phyloP scores from a whole-genome alignment of 2,329 filamentous ascomycete genomes.

The Exophiala mesophila region DNA sequence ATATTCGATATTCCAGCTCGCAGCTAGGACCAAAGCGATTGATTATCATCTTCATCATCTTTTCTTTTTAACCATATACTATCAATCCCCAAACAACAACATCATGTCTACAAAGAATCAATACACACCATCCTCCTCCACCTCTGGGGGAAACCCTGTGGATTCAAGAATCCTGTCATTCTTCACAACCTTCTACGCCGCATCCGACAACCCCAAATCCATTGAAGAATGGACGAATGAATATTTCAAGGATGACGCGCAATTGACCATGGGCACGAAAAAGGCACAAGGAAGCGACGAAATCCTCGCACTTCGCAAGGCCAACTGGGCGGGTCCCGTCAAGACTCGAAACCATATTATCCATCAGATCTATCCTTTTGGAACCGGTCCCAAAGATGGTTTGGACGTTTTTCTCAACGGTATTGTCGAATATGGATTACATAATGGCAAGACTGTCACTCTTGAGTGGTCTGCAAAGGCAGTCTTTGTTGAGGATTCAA shows the following conservation, averaged over 20 bases:
- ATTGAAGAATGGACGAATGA: conserved; percentile 46
- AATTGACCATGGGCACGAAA: conserved; percentile 50
- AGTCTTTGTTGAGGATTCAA: conserved; percentile 24
- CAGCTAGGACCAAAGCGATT: no score
- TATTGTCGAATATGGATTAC: conserved; percentile 49
- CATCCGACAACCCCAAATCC: conserved; percentile 37
- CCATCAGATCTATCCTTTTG: conserved; percentile 48
- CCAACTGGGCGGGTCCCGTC: conserved; percentile 50
- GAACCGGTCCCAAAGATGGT: conserved; percentile 21
- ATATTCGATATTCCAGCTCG: no score
- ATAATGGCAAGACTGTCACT: conserved; percentile 43
- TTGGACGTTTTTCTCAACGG: conserved; percentile 53
- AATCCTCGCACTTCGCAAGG: conserved; percentile 48
- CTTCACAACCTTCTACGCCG: conserved; percentile 28
- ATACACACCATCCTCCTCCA: conserved; percentile 1
- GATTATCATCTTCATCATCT: no score
- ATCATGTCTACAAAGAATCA: no score
- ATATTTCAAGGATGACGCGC: conserved; percentile 45
- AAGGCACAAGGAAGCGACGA: conserved; percentile 42
- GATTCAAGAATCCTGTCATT: conserved; percentile 23
- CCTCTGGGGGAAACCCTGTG: conserved; percentile 8
- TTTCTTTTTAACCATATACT: no score
- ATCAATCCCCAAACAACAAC: no score
- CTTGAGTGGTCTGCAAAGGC: conserved; percentile 50
- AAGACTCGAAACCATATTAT: conserved; percentile 28